Percentiles rank a stretch among this genome's conserved stretches.
These are phyloP conservation scores for Pistacia vera DNA, from an alignment of 345 rosid genomes.

Conservation along the genomic window DNA sequence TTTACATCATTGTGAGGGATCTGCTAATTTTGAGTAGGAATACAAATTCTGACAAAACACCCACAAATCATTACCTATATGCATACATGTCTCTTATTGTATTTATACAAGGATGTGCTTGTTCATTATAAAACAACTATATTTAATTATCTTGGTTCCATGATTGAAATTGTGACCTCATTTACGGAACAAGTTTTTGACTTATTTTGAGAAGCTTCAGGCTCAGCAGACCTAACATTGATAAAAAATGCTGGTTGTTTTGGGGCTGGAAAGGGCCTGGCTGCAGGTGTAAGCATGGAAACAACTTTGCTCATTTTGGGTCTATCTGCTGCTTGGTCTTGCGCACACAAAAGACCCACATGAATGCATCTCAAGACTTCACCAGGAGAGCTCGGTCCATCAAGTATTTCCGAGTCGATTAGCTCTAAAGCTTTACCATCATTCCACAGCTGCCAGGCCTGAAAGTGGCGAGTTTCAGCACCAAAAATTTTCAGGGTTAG, in stretches of 20 bases:
- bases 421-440: constrained; percentile 5
- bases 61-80: too few species aligned
- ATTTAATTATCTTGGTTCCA: constrained; percentile 8
- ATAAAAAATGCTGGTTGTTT: neutral
- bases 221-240: neutral
- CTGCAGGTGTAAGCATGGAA: constrained; percentile 5
- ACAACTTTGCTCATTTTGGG: constrained; percentile 20
- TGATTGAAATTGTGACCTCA: neutral
- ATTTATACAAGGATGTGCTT: too few species aligned
- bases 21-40: too few species aligned
- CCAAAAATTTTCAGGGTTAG: neutral
- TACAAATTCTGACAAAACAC: too few species aligned
- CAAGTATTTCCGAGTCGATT: constrained; percentile 8
- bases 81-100: too few species aligned
- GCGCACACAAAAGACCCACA: neutral
- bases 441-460: constrained; percentile 29
- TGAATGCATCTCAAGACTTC: neutral
- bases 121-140: too few species aligned
- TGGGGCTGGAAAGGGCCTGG: neutral
- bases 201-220: too few species aligned
- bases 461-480: neutral
- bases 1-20: too few species aligned
- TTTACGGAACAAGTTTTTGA: constrained; percentile 5
- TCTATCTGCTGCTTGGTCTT: constrained; percentile 16
- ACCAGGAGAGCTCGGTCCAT: neutral